Evolutionary conservation across 2,329 filamentous ascomycete species (phyloP).

Genomic region (Cercospora zeina): DNA sequence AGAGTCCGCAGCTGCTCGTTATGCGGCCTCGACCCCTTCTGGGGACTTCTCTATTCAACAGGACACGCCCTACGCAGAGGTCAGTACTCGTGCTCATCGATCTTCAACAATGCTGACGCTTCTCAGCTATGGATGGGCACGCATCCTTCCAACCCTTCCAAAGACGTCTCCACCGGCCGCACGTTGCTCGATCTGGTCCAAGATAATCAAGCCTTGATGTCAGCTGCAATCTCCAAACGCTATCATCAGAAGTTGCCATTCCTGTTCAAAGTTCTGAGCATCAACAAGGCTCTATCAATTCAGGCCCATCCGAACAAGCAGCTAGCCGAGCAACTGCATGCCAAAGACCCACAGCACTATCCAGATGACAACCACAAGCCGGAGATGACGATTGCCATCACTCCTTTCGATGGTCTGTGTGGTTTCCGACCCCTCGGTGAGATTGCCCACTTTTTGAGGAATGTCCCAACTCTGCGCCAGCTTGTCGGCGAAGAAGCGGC

Average conservation of each 20-base stretch:
- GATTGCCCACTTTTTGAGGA: slow-evolving; percentile 78
- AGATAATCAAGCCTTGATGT: slow-evolving; percentile 82
- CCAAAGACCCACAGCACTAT: slow-evolving; percentile 86
- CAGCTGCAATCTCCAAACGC: slow-evolving; percentile 67
- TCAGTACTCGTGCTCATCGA: slow-evolving; percentile 43
- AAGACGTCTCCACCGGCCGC: slow-evolving; percentile 78
- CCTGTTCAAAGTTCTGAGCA: slow-evolving; percentile 95
- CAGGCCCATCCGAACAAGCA: slow-evolving; percentile 76
- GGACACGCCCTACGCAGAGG: slow-evolving; percentile 93
- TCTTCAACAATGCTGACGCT: slow-evolving; percentile 30
- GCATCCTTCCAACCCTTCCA: slow-evolving; percentile 92
- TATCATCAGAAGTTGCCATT: slow-evolving; percentile 87
- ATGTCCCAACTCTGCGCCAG: slow-evolving; percentile 55
- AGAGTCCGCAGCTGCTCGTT: slow-evolving; percentile 84
- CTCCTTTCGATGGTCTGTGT: slow-evolving; percentile 91
- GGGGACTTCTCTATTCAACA: slow-evolving; percentile 73
- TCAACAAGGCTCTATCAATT: slow-evolving; percentile 93
- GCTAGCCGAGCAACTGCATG: slow-evolving; percentile 84
- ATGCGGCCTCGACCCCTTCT: slow-evolving; percentile 79
- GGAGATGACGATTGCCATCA: slow-evolving; percentile 98
- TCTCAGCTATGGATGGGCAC: slow-evolving; percentile 96
- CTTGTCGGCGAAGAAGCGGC: slow-evolving; percentile 52
- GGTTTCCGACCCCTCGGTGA: slow-evolving; percentile 88
- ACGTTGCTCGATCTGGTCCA: slow-evolving; percentile 83
- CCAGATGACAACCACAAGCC: slow-evolving; percentile 99